Base-by-base conservation (phyloP, 371 early-diverging fungal genomes). In the Chytridium lagenaria region DNA sequence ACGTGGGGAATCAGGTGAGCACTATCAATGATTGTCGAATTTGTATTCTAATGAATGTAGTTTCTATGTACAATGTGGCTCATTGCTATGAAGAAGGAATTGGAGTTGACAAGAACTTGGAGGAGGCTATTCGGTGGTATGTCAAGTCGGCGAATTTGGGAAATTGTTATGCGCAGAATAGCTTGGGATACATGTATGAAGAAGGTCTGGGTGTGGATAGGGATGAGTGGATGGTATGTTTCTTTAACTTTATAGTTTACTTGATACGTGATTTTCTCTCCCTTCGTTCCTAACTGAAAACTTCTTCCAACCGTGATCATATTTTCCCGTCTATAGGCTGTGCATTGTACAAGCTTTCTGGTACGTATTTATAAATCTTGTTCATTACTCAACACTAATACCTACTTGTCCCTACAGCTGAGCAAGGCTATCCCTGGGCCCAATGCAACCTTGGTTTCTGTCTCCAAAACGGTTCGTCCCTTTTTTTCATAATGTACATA, bases 11-110 rank as follows among this genome's bases (percentile, higher is more conserved):
- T 81, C 88, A 0, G 92, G 63, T 63, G 12, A 19, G 38, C n/a
- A n/a, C 33, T 34, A 44, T 44, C 44, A 12, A 44, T 19, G 19
- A 19, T 19, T 12, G 19, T 44, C 44, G 22, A 63, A 16, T 34
- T 37, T 34, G 10, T 63, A 5, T 30, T 57, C 31, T 66, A 30
- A 2, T n/a, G 7, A 15, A 31, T 23, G 28, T 50, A 2, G 64
- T 91, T 1, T 89, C 92, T 19, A 90, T 91, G 72, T 92, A 92
- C 81, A 93, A 93, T 80, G 80, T 96, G n/a, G 97, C 94, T 0
- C 92, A 93, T 75, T 94, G 95, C 72, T 95, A 91, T 77, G 95
- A 94, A 74, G 86, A 91, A 40, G 98, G 96, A 15, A 77, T 91
- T 49, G 95, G 94, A 10, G 85, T 91, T 0, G 83, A 84, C 39